These are phyloP conservation scores for Mycena metata DNA, from an alignment of 768 basidiomycete genomes.

Conservation along the genomic window DNA sequence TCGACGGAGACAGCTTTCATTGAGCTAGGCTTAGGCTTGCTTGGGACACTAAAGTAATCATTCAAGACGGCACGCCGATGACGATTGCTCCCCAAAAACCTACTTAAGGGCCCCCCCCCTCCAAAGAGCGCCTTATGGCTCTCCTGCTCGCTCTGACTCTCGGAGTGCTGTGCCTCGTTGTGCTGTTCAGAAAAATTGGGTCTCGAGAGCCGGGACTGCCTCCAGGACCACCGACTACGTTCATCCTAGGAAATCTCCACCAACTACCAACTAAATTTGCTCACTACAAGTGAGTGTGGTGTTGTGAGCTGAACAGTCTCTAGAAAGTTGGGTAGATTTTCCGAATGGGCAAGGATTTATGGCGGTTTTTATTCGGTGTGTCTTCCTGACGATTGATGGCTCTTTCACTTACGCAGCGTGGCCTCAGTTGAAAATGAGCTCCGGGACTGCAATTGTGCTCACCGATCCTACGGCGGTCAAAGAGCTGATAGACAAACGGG, in stretches of 20 bases:
- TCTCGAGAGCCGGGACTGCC: conserved; percentile 27
- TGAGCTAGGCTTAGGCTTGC: no score
- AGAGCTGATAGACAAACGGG: conserved; percentile 30
- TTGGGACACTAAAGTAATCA: no score
- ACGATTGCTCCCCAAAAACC: no score
- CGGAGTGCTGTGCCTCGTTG: not conserved
- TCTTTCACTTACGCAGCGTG: not conserved
- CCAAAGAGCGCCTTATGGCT: conserved; percentile 1
- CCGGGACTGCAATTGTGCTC: conserved; percentile 19
- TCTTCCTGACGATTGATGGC: no score
- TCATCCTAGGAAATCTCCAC: conserved; percentile 34
- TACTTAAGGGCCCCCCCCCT: no score
- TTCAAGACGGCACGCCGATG: no score
- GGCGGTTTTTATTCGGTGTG: conserved; percentile 45
- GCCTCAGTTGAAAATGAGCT: conserved; percentile 21
- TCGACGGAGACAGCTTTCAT: no score
- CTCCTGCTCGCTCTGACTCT: not conserved
- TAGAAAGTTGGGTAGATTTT: conserved; percentile 33
- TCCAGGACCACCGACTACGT: conserved; percentile 35
- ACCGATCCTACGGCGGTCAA: conserved; percentile 23
- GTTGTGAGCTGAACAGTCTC: no score
- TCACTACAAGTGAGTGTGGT: conserved; percentile 27
- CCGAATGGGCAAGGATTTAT: conserved; percentile 46
- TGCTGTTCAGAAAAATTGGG: conserved; percentile 21
- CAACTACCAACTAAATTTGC: conserved; percentile 30